Evolutionary conservation across 306 rosid genomes (phyloP), one percentile per base, ranked within the genome.

Genomic region (Mucuna pruriens): DNA sequence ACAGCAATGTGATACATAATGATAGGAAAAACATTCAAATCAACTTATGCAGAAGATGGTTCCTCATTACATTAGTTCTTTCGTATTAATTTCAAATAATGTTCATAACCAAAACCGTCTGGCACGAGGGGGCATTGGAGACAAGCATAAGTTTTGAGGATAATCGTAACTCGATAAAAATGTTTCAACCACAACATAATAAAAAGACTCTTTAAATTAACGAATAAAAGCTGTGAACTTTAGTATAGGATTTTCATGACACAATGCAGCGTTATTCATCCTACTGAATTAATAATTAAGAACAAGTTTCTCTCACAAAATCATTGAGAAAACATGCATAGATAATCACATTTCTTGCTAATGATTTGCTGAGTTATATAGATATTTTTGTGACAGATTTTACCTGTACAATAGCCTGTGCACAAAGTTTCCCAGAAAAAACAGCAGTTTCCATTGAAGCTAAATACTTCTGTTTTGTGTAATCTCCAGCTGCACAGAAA

Each of bases 361-460:
- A 71, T 10, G 42, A 64, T 63, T 55, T 78, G 77, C 39, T 33
- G 75, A 71, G 40, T 38, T 78, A 67, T 19, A 39, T 5, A 45
- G 80, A 64, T 52, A 17, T 17, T 71, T 76, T 9, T 9, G 58
- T 25, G 12, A 61, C 31, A 65, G 63, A 60, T 81, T 71, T 83
- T 89, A 94, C 98, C 98, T 92, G 90, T 82, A 92, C 91, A 88
- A 91, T 92, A 20, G 97, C 94, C 84, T 92, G 96, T 29, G 98
- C 96, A 87, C 97, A 94, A 80, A 94, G 85, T 92, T 94, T 94
- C 65, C 98, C 97, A 2, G 97, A 94, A 54, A 94, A 90, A 86
- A 94, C 94, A 33, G 97, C 98, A 13, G 97, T 97, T 92, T 94
- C 98, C 98, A 92, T 94, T 54, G 98, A 94, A 62, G 98, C 97